A percentile compares a stretch with the other conserved stretches of the same genome.
Conservation (phyloP, 1,284 basidiomycete genomes). For the Bjerkandera adusta region DNA sequence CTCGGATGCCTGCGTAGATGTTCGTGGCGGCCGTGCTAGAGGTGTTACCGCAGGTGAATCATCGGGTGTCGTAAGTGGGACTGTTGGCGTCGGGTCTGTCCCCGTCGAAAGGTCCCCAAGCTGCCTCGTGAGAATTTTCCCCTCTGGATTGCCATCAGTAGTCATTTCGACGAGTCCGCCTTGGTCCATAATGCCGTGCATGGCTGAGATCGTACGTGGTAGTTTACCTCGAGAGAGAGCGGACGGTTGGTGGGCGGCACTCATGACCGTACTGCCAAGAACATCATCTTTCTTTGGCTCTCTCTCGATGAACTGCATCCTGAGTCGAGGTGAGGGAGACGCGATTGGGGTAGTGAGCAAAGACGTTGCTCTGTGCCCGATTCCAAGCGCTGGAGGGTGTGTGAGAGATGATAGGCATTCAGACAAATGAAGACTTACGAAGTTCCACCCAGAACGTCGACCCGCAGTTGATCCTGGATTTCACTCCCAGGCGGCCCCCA, state of each 20-base stretch:
- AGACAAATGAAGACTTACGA: constrained; percentile 38
- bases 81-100: constrained; percentile 24
- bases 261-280: not conserved
- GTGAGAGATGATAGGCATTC: constrained; percentile 8
- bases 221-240: not conserved
- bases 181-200: constrained; percentile 71
- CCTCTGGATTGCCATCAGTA: constrained; percentile 40
- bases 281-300: not conserved
- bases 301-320: too few relatives aligned
- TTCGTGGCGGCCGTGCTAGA: not conserved
- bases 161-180: constrained; percentile 64
- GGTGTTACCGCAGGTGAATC: constrained; percentile 16
- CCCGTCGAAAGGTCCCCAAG: constrained; percentile 48
- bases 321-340: too few relatives aligned
- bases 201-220: constrained; percentile 42
- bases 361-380: constrained; percentile 26
- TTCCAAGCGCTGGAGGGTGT: constrained; percentile 33
- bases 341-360: not conserved
- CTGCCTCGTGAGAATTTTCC: constrained; percentile 42
- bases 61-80: constrained; percentile 12
- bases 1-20: not conserved
- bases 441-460: constrained; percentile 83
- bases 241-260: too few relatives aligned
- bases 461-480: constrained; percentile 58
- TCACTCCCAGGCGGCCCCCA: constrained; percentile 77